These are phyloP conservation scores for Tricholoma saponaceum DNA, from an alignment of 768 basidiomycete species.

Conservation along the genomic window DNA sequence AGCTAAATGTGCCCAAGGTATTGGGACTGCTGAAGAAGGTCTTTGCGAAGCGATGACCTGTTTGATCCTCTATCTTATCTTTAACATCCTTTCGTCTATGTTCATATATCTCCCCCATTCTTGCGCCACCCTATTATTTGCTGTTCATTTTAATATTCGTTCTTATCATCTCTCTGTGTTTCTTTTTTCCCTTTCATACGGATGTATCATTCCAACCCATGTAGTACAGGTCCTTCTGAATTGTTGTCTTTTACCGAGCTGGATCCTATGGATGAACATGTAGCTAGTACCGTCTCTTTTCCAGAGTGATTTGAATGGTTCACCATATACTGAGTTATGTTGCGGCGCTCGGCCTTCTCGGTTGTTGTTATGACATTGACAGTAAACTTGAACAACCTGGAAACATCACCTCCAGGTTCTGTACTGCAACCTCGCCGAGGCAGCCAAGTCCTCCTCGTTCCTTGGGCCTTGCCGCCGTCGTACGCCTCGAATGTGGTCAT, in stretches of 20 bases:
- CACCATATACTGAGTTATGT: background rate
- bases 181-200: conserved; percentile 17
- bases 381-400: too few species aligned
- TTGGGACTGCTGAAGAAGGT: conserved; percentile 91
- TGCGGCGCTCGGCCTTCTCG: background rate
- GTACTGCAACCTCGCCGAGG: too few species aligned
- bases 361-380: too few species aligned
- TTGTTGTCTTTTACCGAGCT: conserved; percentile 14
- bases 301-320: background rate
- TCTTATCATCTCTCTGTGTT: conserved; percentile 9
- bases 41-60: conserved; percentile 74
- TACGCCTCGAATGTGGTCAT: conserved; percentile 11
- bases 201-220: conserved; percentile 32
- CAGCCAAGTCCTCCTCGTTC: background rate
- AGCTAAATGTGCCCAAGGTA: conserved; percentile 94
- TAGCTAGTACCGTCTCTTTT: background rate
- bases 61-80: conserved; percentile 21
- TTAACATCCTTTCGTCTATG: conserved; percentile 20
- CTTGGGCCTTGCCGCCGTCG: background rate
- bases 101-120: conserved; percentile 11
- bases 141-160: conserved; percentile 12
- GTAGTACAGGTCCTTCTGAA: conserved; percentile 22
- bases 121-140: conserved; percentile 15
- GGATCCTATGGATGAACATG: background rate
- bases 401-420: too few species aligned